A percentile compares a stretch with the other conserved stretches of the same genome.
These are phyloP conservation scores for Coniella lustricola DNA, from an alignment of 2,329 filamentous ascomycete species.

Conservation along the genomic window DNA sequence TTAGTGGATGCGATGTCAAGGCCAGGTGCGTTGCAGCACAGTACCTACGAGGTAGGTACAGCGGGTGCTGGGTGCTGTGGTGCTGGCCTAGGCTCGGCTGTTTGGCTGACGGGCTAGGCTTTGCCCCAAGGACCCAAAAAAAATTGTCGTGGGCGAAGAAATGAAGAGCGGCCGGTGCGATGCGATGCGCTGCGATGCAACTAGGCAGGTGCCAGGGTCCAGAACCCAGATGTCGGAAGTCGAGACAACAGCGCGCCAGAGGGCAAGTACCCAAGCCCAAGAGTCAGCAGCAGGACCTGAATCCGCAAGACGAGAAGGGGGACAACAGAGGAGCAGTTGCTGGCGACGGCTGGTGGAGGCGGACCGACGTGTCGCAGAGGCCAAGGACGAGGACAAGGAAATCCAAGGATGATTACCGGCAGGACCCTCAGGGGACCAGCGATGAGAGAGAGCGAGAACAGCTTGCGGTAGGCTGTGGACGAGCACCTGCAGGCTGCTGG, in stretches of 20 bases:
- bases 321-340: slow-evolving; percentile 2
- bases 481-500: no score
- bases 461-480: no score
- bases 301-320: neutral
- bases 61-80: neutral
- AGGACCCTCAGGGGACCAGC: neutral
- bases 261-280: neutral
- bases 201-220: neutral
- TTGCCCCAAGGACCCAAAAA: slow-evolving; percentile 2
- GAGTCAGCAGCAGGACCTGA: neutral
- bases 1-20: no score
- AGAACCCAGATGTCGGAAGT: neutral
- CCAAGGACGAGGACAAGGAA: neutral
- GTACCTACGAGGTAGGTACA: no score
- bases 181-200: neutral
- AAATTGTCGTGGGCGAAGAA: neutral
- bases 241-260: slow-evolving; percentile 7
- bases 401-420: neutral
- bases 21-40: no score
- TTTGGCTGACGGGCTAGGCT: neutral
- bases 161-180: no score
- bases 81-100: neutral
- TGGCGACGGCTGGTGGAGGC: slow-evolving; percentile 1
- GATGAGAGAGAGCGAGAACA: neutral
- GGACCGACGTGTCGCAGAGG: slow-evolving; percentile 3